A percentile compares a stretch with the other conserved stretches of the same genome.
Evolutionary conservation across 2,329 filamentous ascomycete species (phyloP).

Genomic region (Leptographium procerum): DNA sequence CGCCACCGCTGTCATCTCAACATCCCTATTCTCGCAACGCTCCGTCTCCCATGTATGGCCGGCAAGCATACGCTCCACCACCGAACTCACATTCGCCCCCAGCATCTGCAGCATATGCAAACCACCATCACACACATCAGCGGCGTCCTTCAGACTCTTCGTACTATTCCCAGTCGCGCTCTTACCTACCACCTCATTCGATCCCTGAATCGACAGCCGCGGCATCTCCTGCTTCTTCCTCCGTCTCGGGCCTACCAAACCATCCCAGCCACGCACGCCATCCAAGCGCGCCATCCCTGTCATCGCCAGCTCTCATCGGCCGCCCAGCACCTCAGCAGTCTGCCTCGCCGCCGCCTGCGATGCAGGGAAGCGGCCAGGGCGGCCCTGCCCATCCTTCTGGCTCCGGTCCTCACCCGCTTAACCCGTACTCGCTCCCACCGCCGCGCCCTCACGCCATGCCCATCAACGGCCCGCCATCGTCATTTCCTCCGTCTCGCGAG

Average conservation of each 20-base stretch:
- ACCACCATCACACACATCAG: conserved; percentile 17
- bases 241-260: conserved; percentile 8
- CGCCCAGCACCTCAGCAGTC: conserved; percentile 32
- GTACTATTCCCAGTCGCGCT: conserved; percentile 26
- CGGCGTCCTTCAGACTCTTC: conserved; percentile 32
- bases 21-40: conserved; percentile 20
- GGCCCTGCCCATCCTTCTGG: neutral
- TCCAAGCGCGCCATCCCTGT: conserved; percentile 33
- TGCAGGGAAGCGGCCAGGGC: conserved; percentile 8
- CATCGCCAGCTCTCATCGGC: conserved; percentile 24
- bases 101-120: conserved; percentile 17
- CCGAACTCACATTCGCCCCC: conserved; percentile 13
- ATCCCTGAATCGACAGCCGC: conserved; percentile 3
- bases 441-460: conserved; percentile 32
- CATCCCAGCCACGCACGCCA: conserved; percentile 27
- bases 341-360: conserved; percentile 12
- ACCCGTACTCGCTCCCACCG: conserved; percentile 31
- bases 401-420: conserved; percentile 1
- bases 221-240: conserved; percentile 9
- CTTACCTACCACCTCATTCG: conserved; percentile 18
- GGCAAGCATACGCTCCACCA: conserved; percentile 17
- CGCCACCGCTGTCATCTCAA: conserved; percentile 10
- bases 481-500: conserved; percentile 39
- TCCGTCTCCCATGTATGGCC: conserved; percentile 21
- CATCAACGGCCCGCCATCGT: conserved; percentile 31